phyloP scores from a whole-genome alignment of 371 early-diverging fungal species.

The Thermomucor indicae-seudaticae region DNA sequence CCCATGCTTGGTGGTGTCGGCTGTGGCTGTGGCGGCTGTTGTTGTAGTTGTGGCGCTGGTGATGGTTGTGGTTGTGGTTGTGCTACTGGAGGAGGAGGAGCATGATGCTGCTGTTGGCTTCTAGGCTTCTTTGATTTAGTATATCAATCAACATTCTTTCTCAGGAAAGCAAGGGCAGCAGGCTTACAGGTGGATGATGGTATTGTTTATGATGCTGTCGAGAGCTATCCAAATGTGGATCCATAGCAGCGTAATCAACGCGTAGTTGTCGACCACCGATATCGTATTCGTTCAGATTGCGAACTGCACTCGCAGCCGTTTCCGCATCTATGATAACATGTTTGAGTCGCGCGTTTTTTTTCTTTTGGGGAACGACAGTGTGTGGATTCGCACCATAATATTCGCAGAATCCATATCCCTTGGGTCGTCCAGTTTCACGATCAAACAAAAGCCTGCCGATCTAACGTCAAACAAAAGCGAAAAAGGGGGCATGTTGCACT shows the following conservation, averaged over 20 bases:
- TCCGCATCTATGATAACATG: slow-evolving; percentile 53
- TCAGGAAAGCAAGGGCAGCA: too few relatives aligned
- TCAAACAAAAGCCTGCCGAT: slow-evolving; percentile 71
- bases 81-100: slow-evolving; percentile 15
- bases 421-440: slow-evolving; percentile 83
- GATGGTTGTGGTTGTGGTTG: slow-evolving; percentile 18
- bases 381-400: slow-evolving; percentile 54
- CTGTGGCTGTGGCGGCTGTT: slow-evolving; percentile 14
- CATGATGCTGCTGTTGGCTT: too few relatives aligned
- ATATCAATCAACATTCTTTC: too few relatives aligned
- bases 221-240: slow-evolving; percentile 26
- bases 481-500: background rate
- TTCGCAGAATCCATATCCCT: slow-evolving; percentile 90
- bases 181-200: slow-evolving; percentile 5
- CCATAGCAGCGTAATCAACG: slow-evolving; percentile 82
- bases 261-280: slow-evolving; percentile 77
- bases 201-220: slow-evolving; percentile 18
- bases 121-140: too few relatives aligned
- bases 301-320: slow-evolving; percentile 78
- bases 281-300: slow-evolving; percentile 81
- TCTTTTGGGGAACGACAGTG: too few relatives aligned
- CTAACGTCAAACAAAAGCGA: background rate
- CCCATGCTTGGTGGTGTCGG: slow-evolving; percentile 3
- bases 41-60: slow-evolving; percentile 17
- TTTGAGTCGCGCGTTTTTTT: slow-evolving; percentile 18